Evolutionary conservation across 352 stramenopile species (phyloP), one percentile per base, ranked within the genome.

Genomic region (Pythium myriotylum): DNA sequence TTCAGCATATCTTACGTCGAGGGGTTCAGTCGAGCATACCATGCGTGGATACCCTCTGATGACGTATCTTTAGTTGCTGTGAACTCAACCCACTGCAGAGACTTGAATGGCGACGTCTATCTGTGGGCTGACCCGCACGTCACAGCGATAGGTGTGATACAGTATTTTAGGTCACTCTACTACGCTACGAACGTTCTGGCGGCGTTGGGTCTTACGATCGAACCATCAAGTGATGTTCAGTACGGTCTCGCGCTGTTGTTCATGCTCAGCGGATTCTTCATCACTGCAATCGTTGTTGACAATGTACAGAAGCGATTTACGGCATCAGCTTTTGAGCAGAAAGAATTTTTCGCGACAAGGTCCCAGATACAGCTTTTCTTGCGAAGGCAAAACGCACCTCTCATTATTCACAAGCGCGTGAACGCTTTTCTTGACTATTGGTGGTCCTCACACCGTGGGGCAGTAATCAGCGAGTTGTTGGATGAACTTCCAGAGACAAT

Each of bases 301-400:
- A 88, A 89, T 17, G 82, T 90, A 4, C 82, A 92, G 59, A 92
- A 92, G 56, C 66, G 78, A 19, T 88, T 92, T 40, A 92, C 82
- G 1, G 80, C 82, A 0, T 92, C 82, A 9, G 80, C 82, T 14
- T 70, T 82, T 29, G 82, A 92, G 14, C 82, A 92, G 43, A 92
- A 89, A 32, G 76, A 89, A 40, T 89, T 92, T 59, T 86, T 83
- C 39, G 70, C 74, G 0, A 81, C 68, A 2, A 67, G 82, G 35
- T 79, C 79, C 3, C 60, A 71, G 5, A 89, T 92, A 23, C 79
- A 89, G 41, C 62, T 89, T 16, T 92, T 92, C 56, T 50, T 92
- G 2, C 77, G 79, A 16, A 76, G 81, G 2, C 79, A 92, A 49
- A 86, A 82, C 23, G 71, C 78, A 2, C 78, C 82, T 1, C 24